Base-by-base conservation (phyloP, 2,329 filamentous ascomycete species). In the Ophiostoma himal-ulmi region DNA sequence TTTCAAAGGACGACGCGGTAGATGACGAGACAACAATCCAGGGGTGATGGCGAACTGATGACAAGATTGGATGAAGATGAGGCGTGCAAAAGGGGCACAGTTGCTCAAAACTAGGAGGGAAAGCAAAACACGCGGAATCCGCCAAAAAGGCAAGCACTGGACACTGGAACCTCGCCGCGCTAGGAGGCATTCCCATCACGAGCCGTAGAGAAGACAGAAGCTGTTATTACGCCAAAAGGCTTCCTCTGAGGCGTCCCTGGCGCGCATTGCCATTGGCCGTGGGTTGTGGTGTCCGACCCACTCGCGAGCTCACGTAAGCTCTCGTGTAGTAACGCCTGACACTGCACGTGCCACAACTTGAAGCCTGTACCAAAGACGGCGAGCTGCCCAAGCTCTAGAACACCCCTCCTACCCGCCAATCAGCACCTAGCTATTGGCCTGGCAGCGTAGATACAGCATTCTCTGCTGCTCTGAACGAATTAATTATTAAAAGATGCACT, bases 121-220 rank as follows among this genome's bases (percentile, higher is more conserved):
- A 13, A 57, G 48, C 68, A 70, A 68, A 69, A 69, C 39, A 54
- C 70, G 68, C 64, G 67, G 52, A 41, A 69, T 11, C 10, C 22
- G 41, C 66, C 39, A 65, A 57, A 67, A 70, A 48, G 69, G 52
- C 64, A 68, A 30, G 67, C 37, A 41, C 52, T 34, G 62, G 39
- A 30, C 54, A 44, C 54, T 36, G 64, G 60, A 44, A 64, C 34
- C 62, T 67, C 60, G 70, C 70, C 68, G 65, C 70, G 68, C 70
- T 71, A 71, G 65, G 68, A 68, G 54, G 65, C 65, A 64, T 39
- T 60, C 41, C 67, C 68, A 71, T 71, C 70, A 71, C 65, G 54
- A 70, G 44, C 11, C 44, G 52, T 57, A 57, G 10, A 60, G 39
- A 67, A 41, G 20, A 37, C 52, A 52, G 68, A 64, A 67, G 68